Evolutionary conservation across 441 rosid genomes (phyloP), one percentile per base, ranked within the genome.

Genomic region (Croton setiger): DNA sequence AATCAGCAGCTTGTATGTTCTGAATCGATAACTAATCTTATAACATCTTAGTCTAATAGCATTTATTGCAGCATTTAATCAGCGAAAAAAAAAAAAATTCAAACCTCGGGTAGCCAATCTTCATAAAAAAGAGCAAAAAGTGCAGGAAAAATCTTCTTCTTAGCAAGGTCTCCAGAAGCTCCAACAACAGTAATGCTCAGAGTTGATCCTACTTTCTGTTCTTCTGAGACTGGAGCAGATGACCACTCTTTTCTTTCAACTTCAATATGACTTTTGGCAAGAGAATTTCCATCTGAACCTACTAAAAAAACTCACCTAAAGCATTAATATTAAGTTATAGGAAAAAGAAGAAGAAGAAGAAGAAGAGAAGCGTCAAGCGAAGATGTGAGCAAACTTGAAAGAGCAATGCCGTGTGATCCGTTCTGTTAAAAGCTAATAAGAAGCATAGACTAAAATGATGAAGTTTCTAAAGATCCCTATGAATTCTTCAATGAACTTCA

Each of bases 151-250:
- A 88, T 90, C 82, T 92, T 94, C 85, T 86, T 94, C 84, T 81
- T 94, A 36, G 96, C 96, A 7, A 94, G 93, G 73, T 92, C 96
- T 48, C 98, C 97, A 3, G 97, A 94, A 58, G 98, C 99, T 69
- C 99, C 99, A 75, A 90, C 88, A 47, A 94, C 94, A 14, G 90
- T 94, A 62, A 94, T 85, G 83, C 89, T 87, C 64, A 90, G 85
- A 44, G 89, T 86, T n/a, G 91, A 84, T 66, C 75, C 81, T 35
- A 39, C 60, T 64, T 82, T 74, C 73, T 21, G 74, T 0, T 74
- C 37, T 54, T 71, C 83, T 1, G 75, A 68, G 23, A 47, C 15
- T 39, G 74, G 60, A 47, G 65, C 10, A 37, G 72, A 74, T n/a
- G n/a, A 15, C 37, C n/a, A 62, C 52, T 79, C 82, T 53, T 62